These are phyloP conservation scores for Phytophthora ramorum DNA, from an alignment of 352 stramenopile species.

Conservation along the genomic window DNA sequence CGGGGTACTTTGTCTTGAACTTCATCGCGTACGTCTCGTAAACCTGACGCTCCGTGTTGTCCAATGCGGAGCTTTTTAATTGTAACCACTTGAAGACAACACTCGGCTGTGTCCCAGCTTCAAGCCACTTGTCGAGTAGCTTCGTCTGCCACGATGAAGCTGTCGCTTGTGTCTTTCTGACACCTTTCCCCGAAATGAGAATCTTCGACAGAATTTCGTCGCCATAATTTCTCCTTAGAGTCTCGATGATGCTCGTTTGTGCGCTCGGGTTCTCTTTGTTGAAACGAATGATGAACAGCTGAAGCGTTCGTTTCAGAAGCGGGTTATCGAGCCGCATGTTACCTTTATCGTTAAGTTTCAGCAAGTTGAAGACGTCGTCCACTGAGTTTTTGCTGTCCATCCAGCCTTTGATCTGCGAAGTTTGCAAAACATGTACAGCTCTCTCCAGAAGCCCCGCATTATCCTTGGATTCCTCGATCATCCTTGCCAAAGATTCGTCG, in stretches of 20 bases:
- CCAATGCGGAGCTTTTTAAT: no score
- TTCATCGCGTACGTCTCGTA: no score
- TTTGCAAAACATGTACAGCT: background rate
- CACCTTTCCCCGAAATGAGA: background rate
- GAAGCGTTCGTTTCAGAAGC: background rate
- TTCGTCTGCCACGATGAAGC: no score
- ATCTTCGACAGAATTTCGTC: background rate
- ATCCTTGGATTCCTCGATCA: background rate
- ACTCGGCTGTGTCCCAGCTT: no score
- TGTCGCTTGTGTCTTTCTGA: no score
- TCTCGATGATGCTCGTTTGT: background rate
- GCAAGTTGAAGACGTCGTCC: background rate
- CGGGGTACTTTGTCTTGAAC: no score
- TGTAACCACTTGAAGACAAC: no score
- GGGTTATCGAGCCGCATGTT: background rate
- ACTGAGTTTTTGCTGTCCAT: background rate
- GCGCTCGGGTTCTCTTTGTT: background rate
- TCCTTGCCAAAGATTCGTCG: background rate
- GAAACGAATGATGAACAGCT: background rate
- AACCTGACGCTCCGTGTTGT: no score
- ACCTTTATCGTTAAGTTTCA: no score
- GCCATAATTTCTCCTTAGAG: background rate
- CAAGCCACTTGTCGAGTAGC: background rate
- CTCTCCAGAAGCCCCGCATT: no score
- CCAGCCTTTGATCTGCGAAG: background rate